Conservation (phyloP, 2,329 filamentous ascomycete species). For the Ilyonectria destructans region DNA sequence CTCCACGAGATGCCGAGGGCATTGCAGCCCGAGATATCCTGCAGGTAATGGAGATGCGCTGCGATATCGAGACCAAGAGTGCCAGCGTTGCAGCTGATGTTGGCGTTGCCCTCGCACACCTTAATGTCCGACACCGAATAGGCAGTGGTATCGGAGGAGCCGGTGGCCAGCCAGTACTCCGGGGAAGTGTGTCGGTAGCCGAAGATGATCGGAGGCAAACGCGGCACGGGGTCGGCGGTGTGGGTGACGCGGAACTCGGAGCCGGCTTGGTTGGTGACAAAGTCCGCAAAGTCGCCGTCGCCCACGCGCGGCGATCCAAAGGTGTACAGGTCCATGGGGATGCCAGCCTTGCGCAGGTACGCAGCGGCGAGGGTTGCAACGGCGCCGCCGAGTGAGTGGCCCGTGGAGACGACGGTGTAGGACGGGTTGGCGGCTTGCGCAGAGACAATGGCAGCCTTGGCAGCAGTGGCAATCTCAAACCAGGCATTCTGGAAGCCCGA, state of each 20-base stretch:
- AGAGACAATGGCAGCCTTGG: slow-evolving; percentile 60
- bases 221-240: slow-evolving; percentile 76
- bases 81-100: slow-evolving; percentile 67
- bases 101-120: slow-evolving; percentile 66
- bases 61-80: slow-evolving; percentile 61
- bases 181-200: slow-evolving; percentile 78
- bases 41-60: slow-evolving; percentile 68
- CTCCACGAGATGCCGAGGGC: slow-evolving; percentile 47
- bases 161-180: slow-evolving; percentile 75
- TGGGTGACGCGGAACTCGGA: slow-evolving; percentile 78
- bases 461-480: slow-evolving; percentile 64
- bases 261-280: slow-evolving; percentile 68
- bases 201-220: slow-evolving; percentile 74
- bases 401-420: slow-evolving; percentile 72
- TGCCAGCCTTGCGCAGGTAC: slow-evolving; percentile 67
- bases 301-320: slow-evolving; percentile 79
- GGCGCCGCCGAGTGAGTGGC: slow-evolving; percentile 80
- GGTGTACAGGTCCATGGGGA: slow-evolving; percentile 71
- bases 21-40: slow-evolving; percentile 59
- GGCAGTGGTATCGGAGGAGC: slow-evolving; percentile 51
- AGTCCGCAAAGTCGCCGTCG: slow-evolving; percentile 69
- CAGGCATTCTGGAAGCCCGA: slow-evolving; percentile 74
- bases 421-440: slow-evolving; percentile 64
- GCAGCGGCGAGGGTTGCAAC: slow-evolving; percentile 74
- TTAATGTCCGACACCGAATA: slow-evolving; percentile 60